Percentiles rank a stretch among this genome's conserved stretches.
Evolutionary conservation across 495 filamentous ascomycete species (phyloP).

Genomic region (Aspergillus nidulans): DNA sequence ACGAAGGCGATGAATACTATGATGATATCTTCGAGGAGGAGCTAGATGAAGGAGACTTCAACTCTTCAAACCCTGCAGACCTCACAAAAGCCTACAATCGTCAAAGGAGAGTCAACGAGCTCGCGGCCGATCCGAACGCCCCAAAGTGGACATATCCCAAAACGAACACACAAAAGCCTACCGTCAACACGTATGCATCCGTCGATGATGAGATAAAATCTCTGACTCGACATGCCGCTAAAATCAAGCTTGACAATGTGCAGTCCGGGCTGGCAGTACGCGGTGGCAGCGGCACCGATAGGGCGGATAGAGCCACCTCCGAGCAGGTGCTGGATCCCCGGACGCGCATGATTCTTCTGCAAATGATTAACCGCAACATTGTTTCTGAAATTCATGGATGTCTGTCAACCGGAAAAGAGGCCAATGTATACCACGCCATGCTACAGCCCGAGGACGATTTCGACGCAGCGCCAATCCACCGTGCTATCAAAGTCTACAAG

Average conservation of each 20-base stretch:
- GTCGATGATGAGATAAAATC: constrained; percentile 85
- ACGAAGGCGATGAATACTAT: constrained; percentile 50
- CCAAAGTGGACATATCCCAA: constrained; percentile 60
- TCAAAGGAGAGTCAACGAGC: constrained; percentile 59
- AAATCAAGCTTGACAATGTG: constrained; percentile 74
- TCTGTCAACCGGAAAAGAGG: constrained; percentile 93
- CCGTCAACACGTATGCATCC: constrained; percentile 68
- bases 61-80: constrained; percentile 58
- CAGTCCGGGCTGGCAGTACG: constrained; percentile 52
- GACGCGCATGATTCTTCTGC: constrained; percentile 89
- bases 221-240: constrained; percentile 79
- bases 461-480: constrained; percentile 48
- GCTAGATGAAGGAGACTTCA: constrained; percentile 55
- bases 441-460: constrained; percentile 40
- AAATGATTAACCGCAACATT: constrained; percentile 84
- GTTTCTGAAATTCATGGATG: constrained; percentile 86
- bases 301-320: constrained; percentile 84
- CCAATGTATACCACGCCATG: constrained; percentile 88
- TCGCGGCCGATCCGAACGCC: constrained; percentile 51
- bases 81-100: constrained; percentile 91
- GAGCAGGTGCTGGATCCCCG: constrained; percentile 92
- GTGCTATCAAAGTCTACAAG: constrained; percentile 98
- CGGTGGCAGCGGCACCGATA: constrained; percentile 57
- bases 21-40: constrained; percentile 56
- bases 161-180: constrained; percentile 79